Evolutionary conservation across 1,284 basidiomycete species (phyloP), one percentile per base, ranked within the genome.

Genomic region (Melanopsichium pennsylvanicum): DNA sequence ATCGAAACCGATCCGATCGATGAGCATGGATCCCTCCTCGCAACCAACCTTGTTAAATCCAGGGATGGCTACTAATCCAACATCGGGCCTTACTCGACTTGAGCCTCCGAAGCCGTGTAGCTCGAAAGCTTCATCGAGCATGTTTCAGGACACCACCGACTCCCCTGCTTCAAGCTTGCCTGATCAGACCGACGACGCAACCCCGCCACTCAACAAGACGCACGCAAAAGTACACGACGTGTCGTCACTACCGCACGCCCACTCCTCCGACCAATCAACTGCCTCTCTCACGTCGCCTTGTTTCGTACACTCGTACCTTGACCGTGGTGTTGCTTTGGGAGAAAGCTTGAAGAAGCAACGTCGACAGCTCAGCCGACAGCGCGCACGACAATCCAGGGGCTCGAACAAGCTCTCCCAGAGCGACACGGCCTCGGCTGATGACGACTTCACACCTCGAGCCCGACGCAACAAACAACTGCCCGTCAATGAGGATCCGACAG

Each of bases 221-320:
- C 64, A 68, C 34, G 64, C 64, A 32, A 68, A 68, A 38, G 50
- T 68, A 15, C 64, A 68, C 46, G 64, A 62, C 46, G 50, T 68
- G 45, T 61, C 64, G 1, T 44, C 54, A 8, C 23, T 68, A 11
- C 58, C 58, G 22, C 64, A 68, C 29, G 32, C 43, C 2, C 47
- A 49, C 18, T 9, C 57, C 15, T 34, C 57, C 12, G 51, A 51
- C 9, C 63, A 60, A 21, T 12, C 51, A 4, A 15, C 52, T 21
- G 27, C 49, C 15, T 42, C 50, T 10, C 39, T 70, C 23, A 57
- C 44, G 31, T 63, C 66, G n/a, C 73, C 73, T 5, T 75, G 73
- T 40, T 75, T 74, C 25, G 70, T 75, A n/a, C 73, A 75, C 33
- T 74, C 71, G 2, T 64, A 72, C 29, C 56, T 75, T 18, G 73